Conservation (phyloP, 805 yeast genomes). For the Kuraishia capsulata region DNA sequence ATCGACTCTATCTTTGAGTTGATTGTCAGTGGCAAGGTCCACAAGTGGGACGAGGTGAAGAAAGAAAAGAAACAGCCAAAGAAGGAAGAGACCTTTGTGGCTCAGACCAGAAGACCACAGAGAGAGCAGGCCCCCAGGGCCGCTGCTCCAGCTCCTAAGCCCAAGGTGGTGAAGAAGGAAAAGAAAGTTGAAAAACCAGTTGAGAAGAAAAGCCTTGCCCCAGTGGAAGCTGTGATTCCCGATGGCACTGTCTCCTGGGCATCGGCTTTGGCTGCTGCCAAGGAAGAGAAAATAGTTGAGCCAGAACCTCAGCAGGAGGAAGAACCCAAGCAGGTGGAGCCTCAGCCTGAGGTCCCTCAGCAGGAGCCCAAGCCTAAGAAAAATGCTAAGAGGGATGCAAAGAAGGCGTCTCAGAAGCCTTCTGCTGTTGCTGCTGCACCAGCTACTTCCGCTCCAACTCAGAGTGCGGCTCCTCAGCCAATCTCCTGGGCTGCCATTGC, state of each 20-base stretch:
- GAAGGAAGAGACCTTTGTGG: constrained; percentile 5
- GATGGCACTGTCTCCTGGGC: background rate
- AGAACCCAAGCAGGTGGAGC: constrained; percentile 8
- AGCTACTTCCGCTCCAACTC: background rate
- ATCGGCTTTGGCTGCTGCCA: background rate
- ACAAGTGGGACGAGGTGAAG: constrained; percentile 88
- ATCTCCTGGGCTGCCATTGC: constrained; percentile 16
- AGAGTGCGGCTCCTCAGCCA: constrained; percentile 7
- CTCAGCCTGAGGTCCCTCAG: constrained; percentile 6
- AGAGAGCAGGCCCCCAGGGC: constrained; percentile 4
- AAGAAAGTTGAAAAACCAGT: background rate
- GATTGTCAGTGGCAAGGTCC: constrained; percentile 83
- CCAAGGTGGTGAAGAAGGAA: constrained; percentile 8
- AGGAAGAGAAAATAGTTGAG: background rate
- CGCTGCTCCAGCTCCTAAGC: constrained; percentile 17
- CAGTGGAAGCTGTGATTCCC: background rate
- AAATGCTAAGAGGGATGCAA: background rate
- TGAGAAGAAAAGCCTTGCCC: background rate
- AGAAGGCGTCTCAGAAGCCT: background rate
- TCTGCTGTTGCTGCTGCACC: background rate
- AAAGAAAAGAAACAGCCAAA: constrained; percentile 36
- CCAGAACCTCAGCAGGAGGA: background rate
- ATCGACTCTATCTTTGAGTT: constrained; percentile 76
- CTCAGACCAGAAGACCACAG: constrained; percentile 3
- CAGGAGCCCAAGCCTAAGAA: background rate